Percentiles rank a stretch among this genome's conserved stretches.
These are phyloP conservation scores for Penicillium arizonense DNA, from an alignment of 495 filamentous ascomycete genomes.

Conservation along the genomic window DNA sequence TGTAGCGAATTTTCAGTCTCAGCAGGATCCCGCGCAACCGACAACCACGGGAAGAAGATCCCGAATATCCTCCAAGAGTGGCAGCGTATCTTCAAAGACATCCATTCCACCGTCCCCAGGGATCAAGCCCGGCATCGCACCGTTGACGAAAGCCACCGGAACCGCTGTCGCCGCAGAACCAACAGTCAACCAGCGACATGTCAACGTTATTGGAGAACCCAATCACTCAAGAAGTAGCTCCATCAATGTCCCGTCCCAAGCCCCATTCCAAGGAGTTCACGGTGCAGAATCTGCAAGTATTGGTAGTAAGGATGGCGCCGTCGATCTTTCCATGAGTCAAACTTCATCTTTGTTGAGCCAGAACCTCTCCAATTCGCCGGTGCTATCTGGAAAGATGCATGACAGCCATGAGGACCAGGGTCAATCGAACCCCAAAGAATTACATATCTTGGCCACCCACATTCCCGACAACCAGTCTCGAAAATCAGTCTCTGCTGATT, in stretches of 20 bases:
- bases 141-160: constrained; percentile 48
- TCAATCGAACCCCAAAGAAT: constrained; percentile 14
- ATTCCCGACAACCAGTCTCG: constrained; percentile 21
- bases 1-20: constrained; percentile 27
- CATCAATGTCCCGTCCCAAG: constrained; percentile 27
- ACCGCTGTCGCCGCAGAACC: constrained; percentile 36
- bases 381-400: constrained; percentile 29
- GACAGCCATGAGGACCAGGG: constrained; percentile 25
- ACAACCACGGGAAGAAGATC: constrained; percentile 45
- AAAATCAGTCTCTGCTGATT: constrained; percentile 22
- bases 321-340: constrained; percentile 26
- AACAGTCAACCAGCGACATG: constrained; percentile 54
- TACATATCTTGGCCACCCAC: constrained; percentile 19
- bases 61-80: constrained; percentile 53
- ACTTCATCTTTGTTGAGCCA: constrained; percentile 33
- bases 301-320: constrained; percentile 31
- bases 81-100: constrained; percentile 52
- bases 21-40: constrained; percentile 34
- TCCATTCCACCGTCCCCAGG: constrained; percentile 45
- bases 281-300: constrained; percentile 30
- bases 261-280: constrained; percentile 25
- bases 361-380: constrained; percentile 34
- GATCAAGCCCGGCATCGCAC: constrained; percentile 33
- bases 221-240: constrained; percentile 37
- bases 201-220: constrained; percentile 49